A percentile compares a stretch with the other conserved stretches of the same genome.
phyloP scores from a whole-genome alignment of 2,329 filamentous ascomycete genomes.

The Endocalyx cinctus region DNA sequence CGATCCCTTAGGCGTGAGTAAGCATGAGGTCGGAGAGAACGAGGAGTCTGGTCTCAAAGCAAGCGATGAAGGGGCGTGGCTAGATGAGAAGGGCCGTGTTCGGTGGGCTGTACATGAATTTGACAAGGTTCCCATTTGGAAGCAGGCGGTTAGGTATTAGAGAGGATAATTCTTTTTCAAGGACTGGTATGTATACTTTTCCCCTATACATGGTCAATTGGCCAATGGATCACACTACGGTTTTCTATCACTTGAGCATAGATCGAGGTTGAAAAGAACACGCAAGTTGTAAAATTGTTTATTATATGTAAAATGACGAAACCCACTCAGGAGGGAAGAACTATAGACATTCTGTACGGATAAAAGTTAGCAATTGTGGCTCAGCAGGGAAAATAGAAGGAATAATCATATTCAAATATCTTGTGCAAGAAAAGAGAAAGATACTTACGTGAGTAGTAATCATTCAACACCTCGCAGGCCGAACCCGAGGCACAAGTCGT shows the following conservation, averaged over 20 bases:
- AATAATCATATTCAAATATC: background rate
- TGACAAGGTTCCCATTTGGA: slow-evolving; percentile 23
- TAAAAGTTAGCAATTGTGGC: no score
- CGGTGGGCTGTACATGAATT: slow-evolving; percentile 19
- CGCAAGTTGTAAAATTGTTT: background rate
- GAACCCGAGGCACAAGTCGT: slow-evolving; percentile 27
- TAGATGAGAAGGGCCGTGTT: slow-evolving; percentile 50
- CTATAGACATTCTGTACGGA: no score
- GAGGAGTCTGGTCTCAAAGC: slow-evolving; percentile 57
- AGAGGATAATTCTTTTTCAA: no score
- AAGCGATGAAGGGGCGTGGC: slow-evolving; percentile 55
- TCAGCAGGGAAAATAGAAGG: background rate
- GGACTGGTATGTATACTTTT: no score
- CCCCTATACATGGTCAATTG: no score
- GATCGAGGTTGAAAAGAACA: no score
- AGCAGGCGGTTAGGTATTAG: slow-evolving; percentile 16
- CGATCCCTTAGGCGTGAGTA: slow-evolving; percentile 55
- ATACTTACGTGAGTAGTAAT: slow-evolving; percentile 32
- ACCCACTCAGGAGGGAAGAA: no score
- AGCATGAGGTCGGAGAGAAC: slow-evolving; percentile 57
- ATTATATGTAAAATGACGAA: no score
- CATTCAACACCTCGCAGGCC: slow-evolving; percentile 27
- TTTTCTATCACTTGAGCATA: no score
- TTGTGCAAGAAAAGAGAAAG: no score
- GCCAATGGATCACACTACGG: no score